Conservation (phyloP, 192 early-diverging fungal species). For the Linnemannia hyalina region DNA sequence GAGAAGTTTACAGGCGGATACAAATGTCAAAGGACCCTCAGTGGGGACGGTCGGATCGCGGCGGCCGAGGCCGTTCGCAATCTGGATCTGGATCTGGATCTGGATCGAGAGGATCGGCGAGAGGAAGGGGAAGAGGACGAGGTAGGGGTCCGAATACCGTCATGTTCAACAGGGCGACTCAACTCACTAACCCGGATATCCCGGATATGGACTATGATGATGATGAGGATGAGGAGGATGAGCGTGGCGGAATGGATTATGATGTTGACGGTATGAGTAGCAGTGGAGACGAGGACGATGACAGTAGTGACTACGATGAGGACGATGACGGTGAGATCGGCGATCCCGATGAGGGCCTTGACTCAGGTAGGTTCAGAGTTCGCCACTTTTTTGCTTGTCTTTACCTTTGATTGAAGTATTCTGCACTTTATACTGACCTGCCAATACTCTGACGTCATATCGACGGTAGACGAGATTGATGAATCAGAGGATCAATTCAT, state of each 20-base stretch:
- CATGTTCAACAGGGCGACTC: not conserved
- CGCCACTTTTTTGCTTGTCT: not conserved
- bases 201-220: not conserved
- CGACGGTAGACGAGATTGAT: constrained; percentile 30
- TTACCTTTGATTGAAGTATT: not conserved
- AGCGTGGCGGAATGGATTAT: not conserved
- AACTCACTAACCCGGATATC: not conserved
- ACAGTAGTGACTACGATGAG: not conserved
- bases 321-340: not conserved
- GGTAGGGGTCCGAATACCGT: not conserved
- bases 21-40: not conserved
- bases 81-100: not conserved
- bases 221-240: not conserved
- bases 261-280: not conserved
- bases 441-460: not conserved
- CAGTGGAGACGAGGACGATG: not conserved
- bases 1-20: not conserved
- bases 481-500: constrained; percentile 41
- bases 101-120: not conserved
- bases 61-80: not conserved
- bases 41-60: not conserved
- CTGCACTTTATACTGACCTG: not conserved
- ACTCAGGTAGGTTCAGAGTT: constrained; percentile 15
- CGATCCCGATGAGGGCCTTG: constrained; percentile 14
- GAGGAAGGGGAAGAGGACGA: not conserved